A percentile compares a stretch with the other conserved stretches of the same genome.
Evolutionary conservation across 306 rosid species (phyloP).

Genomic region (Fagus crenata): DNA sequence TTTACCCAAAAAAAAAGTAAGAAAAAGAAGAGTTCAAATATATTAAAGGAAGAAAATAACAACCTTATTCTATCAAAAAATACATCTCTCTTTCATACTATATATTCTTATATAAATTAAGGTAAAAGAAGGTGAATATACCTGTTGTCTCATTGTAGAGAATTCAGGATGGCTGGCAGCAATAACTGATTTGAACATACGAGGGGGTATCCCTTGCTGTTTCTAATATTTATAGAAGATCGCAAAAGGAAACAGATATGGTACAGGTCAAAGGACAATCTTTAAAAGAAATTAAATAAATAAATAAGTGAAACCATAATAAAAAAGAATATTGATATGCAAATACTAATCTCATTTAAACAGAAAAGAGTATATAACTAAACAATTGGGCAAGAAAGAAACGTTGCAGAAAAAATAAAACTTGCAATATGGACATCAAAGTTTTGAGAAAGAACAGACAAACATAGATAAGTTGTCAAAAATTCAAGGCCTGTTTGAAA

Average conservation of each 20-base stretch:
- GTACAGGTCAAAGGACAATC: conserved; percentile 23
- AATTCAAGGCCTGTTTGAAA: conserved; percentile 24
- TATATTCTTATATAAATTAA: not conserved
- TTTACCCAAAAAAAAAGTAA: not conserved
- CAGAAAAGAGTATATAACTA: not conserved
- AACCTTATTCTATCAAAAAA: conserved; percentile 7
- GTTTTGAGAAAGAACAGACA: not conserved
- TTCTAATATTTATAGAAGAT: conserved; percentile 42
- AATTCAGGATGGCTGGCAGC: conserved; percentile 98
- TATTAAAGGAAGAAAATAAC: conserved; percentile 9
- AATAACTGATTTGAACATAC: conserved; percentile 88
- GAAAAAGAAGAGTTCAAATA: not conserved
- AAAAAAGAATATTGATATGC: not conserved
- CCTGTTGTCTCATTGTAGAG: conserved; percentile 96
- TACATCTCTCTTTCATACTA: not conserved
- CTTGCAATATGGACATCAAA: not conserved
- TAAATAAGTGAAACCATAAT: not conserved
- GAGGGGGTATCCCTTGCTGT: conserved; percentile 85
- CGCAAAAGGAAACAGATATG: conserved; percentile 11
- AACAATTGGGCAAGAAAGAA: not conserved
- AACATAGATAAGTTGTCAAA: not conserved
- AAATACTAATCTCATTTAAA: not conserved
- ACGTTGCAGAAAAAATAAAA: not conserved
- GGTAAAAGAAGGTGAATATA: conserved; percentile 32
- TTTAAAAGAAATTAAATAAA: conserved; percentile 7